Conservation (phyloP, 768 basidiomycete genomes). For the Paxillus involutus region DNA sequence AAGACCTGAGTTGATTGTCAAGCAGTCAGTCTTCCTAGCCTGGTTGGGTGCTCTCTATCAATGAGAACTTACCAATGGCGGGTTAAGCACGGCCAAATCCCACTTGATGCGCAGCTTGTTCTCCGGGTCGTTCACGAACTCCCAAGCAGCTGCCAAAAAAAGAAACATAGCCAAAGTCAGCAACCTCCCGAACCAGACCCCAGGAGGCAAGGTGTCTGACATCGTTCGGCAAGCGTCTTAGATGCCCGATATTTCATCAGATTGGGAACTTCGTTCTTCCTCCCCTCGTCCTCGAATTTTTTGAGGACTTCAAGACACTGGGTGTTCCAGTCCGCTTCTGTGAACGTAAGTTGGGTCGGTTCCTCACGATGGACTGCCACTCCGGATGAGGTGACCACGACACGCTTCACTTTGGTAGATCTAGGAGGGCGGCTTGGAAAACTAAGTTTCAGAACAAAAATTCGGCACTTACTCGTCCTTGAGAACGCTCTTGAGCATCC, state of each 20-base stretch:
- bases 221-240: conserved; percentile 65
- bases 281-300: conserved; percentile 48
- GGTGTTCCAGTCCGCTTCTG: conserved; percentile 64
- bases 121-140: conserved; percentile 31
- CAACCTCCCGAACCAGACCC: neutral
- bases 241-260: conserved; percentile 53
- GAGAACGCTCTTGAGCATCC: conserved; percentile 57
- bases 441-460: too few species aligned
- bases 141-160: conserved; percentile 45
- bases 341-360: conserved; percentile 32
- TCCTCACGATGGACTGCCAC: conserved; percentile 42
- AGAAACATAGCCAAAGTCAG: neutral
- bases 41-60: neutral
- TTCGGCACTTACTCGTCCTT: conserved; percentile 45
- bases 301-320: conserved; percentile 37
- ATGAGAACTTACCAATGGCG: conserved; percentile 34
- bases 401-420: conserved; percentile 54
- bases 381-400: conserved; percentile 67
- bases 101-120: conserved; percentile 33
- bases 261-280: conserved; percentile 33
- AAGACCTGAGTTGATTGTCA: conserved; percentile 20
- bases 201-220: conserved; percentile 22
- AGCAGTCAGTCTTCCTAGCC: neutral
- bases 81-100: conserved; percentile 41
- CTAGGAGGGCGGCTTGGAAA: neutral